Evolutionary conservation across 2,329 filamentous ascomycete species (phyloP), one percentile per base, ranked within the genome.

Genomic region (Sporothrix pseudoabietina): DNA sequence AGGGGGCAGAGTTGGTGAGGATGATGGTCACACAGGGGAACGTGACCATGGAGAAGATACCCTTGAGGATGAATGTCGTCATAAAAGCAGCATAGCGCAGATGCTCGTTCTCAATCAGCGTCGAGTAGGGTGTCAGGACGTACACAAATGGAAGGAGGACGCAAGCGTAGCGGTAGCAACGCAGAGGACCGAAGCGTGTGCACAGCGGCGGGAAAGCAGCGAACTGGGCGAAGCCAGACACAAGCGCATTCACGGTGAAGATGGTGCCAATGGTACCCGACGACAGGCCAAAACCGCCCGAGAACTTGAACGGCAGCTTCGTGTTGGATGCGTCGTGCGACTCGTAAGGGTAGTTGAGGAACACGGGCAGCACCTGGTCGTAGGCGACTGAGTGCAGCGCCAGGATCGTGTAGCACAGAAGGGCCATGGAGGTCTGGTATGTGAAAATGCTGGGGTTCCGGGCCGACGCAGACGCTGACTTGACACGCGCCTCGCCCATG

Each of bases 1-100:
- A 94, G 0, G 86, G 82, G 4, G 94, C 94, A 10, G 91, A 93
- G 82, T 98, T 98, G 39, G 94, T 98, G 52, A 98, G 87, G 66
- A 98, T 85, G 77, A 98, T 98, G 6, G 93, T 97, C 35, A 88
- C 91, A 78, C 93, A 96, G 0, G 96, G 95, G 80, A 98, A 98
- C 0, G 92, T 92, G 78, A 98, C 91, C 76, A 97, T 96, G 74
- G 90, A 89, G 54, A 87, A 88, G 72, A 92, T 87, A 10, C 91
- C 91, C 80, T 97, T 97, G 78, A 90, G 77, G 57, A 93, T 81
- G 84, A 98, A 90, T 52, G 97, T 83, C 0, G 82, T 74, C 72
- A 94, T 85, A 69, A 97, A 84, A n/a, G 84, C 87, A 1, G 83
- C 81, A 77, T 92, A 87, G 71, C 92, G 91, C 2, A 78, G 63